Base-by-base conservation (phyloP, 2,329 filamentous ascomycete genomes). In the Myriosclerotinia duriaeana region DNA sequence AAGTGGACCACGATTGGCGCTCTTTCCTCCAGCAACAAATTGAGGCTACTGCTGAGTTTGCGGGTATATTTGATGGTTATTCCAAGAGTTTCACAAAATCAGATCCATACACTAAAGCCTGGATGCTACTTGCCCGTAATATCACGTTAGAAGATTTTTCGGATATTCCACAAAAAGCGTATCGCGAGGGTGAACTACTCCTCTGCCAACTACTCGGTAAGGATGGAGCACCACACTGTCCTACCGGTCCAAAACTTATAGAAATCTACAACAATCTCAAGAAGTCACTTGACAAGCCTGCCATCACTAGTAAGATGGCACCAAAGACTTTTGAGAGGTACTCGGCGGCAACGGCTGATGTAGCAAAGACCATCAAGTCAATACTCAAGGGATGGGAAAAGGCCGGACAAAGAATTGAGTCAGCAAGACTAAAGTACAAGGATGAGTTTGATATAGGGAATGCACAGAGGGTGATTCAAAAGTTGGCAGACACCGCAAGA, bases 1-100 rank as follows among this genome's bases (percentile, higher is more conserved):
- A 60, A 50, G 20, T 48, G 6, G 56, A 60, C 22, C 56, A 60
- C 20, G 44, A n/a, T 22, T 60, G 56, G 56, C 56, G 56, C 34
- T 60, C 56, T 38, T 60, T 60, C 30, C 30, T 60, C 30, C 30
- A 26, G 12, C 56, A 38, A 17, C 56, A 60, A 38, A 26, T 11
- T 11, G 56, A 60, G 38, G 56, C 44, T 6, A 60, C 44, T 9
- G 56, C 56, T 7, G 56, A 38, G 14, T 36, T 60, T 5, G 34
- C 56, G 1, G 56, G 56, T 22, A 22, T 17, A 6, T 50, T 60
- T 38, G 56, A 48, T 50, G 56, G 56, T 1, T 38, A 60, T 20
- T 44, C 56, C 7, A 22, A 1, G 30, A 60, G 38, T 34, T 6
- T 34, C 5, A 30, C 44, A 11, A 30, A 4, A n/a, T 26, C 5